Percentiles rank a stretch among this genome's conserved stretches.
phyloP scores from a whole-genome alignment of 306 rosid genomes.

The Fagus sylvatica region DNA sequence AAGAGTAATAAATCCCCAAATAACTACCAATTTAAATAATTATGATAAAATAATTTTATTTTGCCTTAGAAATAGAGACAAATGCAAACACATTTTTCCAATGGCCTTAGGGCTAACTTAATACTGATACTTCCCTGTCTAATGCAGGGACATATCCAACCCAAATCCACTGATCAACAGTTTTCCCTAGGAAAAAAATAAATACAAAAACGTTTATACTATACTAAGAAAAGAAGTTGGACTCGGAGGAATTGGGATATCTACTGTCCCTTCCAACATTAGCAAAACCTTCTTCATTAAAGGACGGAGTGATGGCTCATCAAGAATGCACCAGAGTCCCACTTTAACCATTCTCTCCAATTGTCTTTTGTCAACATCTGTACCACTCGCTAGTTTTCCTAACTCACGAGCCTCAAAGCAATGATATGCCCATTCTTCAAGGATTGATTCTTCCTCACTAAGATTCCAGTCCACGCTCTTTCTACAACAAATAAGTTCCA shows the following conservation, averaged over 20 bases:
- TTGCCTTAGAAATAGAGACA: too few species aligned
- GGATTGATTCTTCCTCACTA: neutral
- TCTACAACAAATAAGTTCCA: neutral
- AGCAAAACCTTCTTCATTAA: neutral
- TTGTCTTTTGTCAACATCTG: neutral
- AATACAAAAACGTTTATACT: neutral
- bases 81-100: too few species aligned
- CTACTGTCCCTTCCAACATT: neutral
- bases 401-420: neutral
- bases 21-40: too few species aligned
- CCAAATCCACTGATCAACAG: too few species aligned
- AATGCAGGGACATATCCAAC: too few species aligned
- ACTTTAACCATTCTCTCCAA: neutral
- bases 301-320: neutral
- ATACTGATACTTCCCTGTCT: too few species aligned
- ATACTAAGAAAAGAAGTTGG: neutral
- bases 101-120: too few species aligned
- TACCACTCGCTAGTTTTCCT: neutral
- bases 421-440: neutral
- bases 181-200: too few species aligned
- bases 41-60: too few species aligned
- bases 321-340: neutral
- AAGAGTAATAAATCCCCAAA: too few species aligned
- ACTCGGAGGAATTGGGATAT: conserved; percentile 1
- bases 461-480: neutral